A percentile compares a stretch with the other conserved stretches of the same genome.
phyloP scores from a whole-genome alignment of 2,329 filamentous ascomycete species.

The Allantophomopsis lycopodina region DNA sequence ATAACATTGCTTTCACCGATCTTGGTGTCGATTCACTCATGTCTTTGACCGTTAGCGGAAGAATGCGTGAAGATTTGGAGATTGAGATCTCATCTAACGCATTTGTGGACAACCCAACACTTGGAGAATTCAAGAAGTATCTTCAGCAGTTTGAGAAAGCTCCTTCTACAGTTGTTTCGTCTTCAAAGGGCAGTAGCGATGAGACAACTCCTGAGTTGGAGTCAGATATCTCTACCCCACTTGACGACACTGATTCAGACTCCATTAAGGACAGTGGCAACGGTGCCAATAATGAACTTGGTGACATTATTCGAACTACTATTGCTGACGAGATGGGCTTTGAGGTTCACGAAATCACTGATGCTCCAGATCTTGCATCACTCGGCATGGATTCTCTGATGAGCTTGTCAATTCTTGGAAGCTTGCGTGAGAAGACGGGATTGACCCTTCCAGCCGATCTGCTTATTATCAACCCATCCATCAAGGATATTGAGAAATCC shows the following conservation, averaged over 20 bases:
- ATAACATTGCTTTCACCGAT: slow-evolving; percentile 41
- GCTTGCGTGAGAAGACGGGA: slow-evolving; percentile 38
- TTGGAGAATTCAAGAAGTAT: slow-evolving; percentile 36
- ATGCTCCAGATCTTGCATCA: slow-evolving; percentile 37
- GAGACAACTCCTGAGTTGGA: slow-evolving; percentile 25
- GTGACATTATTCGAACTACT: slow-evolving; percentile 45
- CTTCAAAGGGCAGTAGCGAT: slow-evolving; percentile 3
- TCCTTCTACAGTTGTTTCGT: not conserved
- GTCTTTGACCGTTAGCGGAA: slow-evolving; percentile 39
- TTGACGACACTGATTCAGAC: slow-evolving; percentile 36
- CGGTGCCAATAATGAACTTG: slow-evolving; percentile 24
- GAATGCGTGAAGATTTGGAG: slow-evolving; percentile 42
- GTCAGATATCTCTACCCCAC: slow-evolving; percentile 36
- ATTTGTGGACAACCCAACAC: slow-evolving; percentile 36
- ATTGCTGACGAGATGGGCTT: slow-evolving; percentile 62
- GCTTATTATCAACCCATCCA: slow-evolving; percentile 44
- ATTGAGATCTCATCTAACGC: slow-evolving; percentile 36
- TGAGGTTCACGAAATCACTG: slow-evolving; percentile 46
- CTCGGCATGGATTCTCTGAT: slow-evolving; percentile 47
- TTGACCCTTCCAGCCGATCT: slow-evolving; percentile 43
- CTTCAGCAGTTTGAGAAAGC: slow-evolving; percentile 23
- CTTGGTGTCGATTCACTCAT: slow-evolving; percentile 50
- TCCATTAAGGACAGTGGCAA: slow-evolving; percentile 22
- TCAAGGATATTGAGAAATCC: slow-evolving; percentile 50
- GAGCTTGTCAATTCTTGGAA: slow-evolving; percentile 39